Base-by-base conservation (phyloP, 2,329 filamentous ascomycete species). In the Acephala macrosclerotiorum region DNA sequence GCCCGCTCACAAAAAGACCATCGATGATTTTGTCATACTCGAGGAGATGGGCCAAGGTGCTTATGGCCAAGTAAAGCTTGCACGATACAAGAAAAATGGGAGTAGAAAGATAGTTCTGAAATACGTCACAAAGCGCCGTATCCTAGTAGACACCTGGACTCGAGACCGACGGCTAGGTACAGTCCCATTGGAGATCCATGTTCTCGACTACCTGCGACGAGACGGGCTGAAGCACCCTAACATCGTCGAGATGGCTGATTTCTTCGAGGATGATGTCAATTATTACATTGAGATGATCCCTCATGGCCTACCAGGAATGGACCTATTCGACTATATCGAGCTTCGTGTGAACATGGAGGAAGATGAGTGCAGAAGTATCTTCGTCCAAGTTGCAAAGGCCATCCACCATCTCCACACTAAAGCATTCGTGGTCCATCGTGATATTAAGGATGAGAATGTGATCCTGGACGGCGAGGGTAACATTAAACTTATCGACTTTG, bases 241-340 rank as follows among this genome's bases (percentile, higher is more conserved):
- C 72, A 91, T 91, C 71, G 87, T 91, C 18, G 88, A 91, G 77
- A 91, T 91, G 89, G 84, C 88, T 66, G 87, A 88, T 68, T 91
- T 91, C 76, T 91, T 91, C 71, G 89, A 91, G 77, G 93, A 96
- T 71, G 89, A 93, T 69, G 84, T 89, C 73, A 98, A 99, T 76
- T 99, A 99, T 80, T 99, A 99, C 79, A 99, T 99, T 72, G 96
- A 98, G 78, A 99, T 98, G 93, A 85, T 92, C 16, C 96, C 96
- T 0, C 96, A 98, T 74, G 96, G 96, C 1, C 83, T 97, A 42
- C 96, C 96, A 0, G 96, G 96, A 14, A 98, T 99, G 94, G 96
- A 99, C 78, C 85, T 99, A 1, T 99, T 99, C 75, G 96, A 99
- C 79, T 99, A 99, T 78, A 99, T 99, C 71, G 96, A 99, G 79